Conservation (phyloP, 306 rosid species). For the Senna siamea region DNA sequence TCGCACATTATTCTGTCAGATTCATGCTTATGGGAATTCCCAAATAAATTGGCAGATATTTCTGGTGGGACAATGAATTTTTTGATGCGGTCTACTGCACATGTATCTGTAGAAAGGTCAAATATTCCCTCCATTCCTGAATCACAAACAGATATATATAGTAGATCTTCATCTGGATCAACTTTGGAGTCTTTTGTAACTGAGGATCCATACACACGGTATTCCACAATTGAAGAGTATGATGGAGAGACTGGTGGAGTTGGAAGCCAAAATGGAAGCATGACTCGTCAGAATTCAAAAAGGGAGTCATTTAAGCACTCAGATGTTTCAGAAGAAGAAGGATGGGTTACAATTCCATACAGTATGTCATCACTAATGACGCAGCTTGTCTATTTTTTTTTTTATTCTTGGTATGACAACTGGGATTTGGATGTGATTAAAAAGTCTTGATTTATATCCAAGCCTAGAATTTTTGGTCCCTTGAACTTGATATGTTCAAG, state of each 20-base stretch:
- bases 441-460: constrained; percentile 12
- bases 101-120: constrained; percentile 52
- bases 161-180: constrained; percentile 52
- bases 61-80: constrained; percentile 69
- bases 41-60: constrained; percentile 41
- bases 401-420: constrained; percentile 2
- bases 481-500: neutral
- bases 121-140: constrained; percentile 39
- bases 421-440: constrained; percentile 10
- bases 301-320: constrained; percentile 57
- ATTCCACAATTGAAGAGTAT: constrained; percentile 43
- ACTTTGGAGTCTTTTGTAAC: constrained; percentile 56
- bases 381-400: neutral
- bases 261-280: constrained; percentile 45
- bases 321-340: constrained; percentile 83
- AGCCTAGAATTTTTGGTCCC: neutral
- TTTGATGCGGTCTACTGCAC: constrained; percentile 61
- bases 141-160: constrained; percentile 46
- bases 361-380: constrained; percentile 51
- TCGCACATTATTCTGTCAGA: neutral
- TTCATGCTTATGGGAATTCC: neutral
- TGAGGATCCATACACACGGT: constrained; percentile 54
- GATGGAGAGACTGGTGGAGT: constrained; percentile 43
- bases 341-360: constrained; percentile 80
- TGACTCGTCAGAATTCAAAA: constrained; percentile 39